These are phyloP conservation scores for Cornus florida DNA, from an alignment of 148 eudicot species.

Conservation along the genomic window DNA sequence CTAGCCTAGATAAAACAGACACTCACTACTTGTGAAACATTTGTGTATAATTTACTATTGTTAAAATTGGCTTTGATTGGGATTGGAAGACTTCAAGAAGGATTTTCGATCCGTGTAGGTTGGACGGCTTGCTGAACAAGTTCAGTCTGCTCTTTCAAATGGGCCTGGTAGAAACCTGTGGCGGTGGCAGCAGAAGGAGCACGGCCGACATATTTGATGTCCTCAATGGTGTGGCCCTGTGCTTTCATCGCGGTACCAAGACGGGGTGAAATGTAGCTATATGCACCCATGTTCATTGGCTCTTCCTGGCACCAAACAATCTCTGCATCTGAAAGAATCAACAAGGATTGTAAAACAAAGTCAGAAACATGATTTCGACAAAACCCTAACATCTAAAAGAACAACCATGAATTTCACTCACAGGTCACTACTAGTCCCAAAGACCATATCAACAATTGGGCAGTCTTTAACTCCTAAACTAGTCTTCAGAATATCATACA, in stretches of 20 bases:
- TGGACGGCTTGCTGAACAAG: conserved; percentile 69
- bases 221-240: conserved; percentile 45
- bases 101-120: conserved; percentile 44
- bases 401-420: neutral
- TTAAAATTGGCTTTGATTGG: neutral
- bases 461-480: neutral
- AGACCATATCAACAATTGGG: neutral
- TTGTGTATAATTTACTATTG: too few relatives aligned
- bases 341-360: neutral
- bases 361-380: neutral
- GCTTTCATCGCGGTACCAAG: conserved; percentile 71
- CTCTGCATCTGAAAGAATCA: conserved; percentile 68
- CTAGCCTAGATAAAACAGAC: neutral
- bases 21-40: neutral
- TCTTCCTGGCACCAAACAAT: conserved; percentile 96
- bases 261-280: conserved; percentile 62
- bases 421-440: neutral
- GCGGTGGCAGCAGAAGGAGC: conserved; percentile 86
- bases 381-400: neutral
- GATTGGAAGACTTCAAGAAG: conserved; percentile 11
- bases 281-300: conserved; percentile 95
- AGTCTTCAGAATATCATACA: neutral
- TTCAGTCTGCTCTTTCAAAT: conserved; percentile 62
- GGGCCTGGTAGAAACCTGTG: conserved; percentile 68
- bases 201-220: conserved; percentile 74